A percentile compares a stretch with the other conserved stretches of the same genome.
These are phyloP conservation scores for Rheum nobile DNA, from an alignment of 148 eudicot genomes.

Conservation along the genomic window DNA sequence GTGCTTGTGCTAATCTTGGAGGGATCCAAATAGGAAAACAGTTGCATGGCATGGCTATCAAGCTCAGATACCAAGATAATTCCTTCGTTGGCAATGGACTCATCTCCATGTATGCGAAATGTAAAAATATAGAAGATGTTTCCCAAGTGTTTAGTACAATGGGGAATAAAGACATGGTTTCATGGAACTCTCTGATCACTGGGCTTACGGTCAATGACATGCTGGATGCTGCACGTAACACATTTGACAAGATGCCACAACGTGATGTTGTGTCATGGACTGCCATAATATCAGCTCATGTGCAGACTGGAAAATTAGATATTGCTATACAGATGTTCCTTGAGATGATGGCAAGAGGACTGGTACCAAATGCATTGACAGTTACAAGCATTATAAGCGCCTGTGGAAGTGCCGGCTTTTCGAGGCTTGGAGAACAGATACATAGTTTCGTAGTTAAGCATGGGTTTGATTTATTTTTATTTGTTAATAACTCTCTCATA, in stretches of 20 bases:
- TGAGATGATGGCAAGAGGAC: slow-evolving; percentile 21
- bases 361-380: slow-evolving; percentile 26
- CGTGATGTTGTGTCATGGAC: slow-evolving; percentile 36
- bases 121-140: slow-evolving; percentile 28
- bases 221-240: slow-evolving; percentile 23
- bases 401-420: slow-evolving; percentile 18
- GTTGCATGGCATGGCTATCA: slow-evolving; percentile 29
- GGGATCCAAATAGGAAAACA: slow-evolving; percentile 29
- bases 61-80: slow-evolving; percentile 21
- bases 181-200: slow-evolving; percentile 31
- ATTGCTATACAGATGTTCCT: slow-evolving; percentile 21
- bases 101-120: slow-evolving; percentile 31
- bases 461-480: slow-evolving; percentile 23
- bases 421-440: slow-evolving; percentile 36
- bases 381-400: slow-evolving; percentile 26
- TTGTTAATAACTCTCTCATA: slow-evolving; percentile 26
- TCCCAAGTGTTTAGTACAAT: slow-evolving; percentile 27
- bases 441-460: slow-evolving; percentile 31
- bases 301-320: slow-evolving; percentile 21
- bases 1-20: slow-evolving; percentile 31
- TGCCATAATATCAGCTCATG: slow-evolving; percentile 24
- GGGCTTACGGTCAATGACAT: slow-evolving; percentile 23
- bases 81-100: slow-evolving; percentile 22
- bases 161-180: slow-evolving; percentile 22
- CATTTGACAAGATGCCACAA: slow-evolving; percentile 33